Conservation (phyloP, 2,329 filamentous ascomycete genomes). For the Colletotrichum plurivorum region DNA sequence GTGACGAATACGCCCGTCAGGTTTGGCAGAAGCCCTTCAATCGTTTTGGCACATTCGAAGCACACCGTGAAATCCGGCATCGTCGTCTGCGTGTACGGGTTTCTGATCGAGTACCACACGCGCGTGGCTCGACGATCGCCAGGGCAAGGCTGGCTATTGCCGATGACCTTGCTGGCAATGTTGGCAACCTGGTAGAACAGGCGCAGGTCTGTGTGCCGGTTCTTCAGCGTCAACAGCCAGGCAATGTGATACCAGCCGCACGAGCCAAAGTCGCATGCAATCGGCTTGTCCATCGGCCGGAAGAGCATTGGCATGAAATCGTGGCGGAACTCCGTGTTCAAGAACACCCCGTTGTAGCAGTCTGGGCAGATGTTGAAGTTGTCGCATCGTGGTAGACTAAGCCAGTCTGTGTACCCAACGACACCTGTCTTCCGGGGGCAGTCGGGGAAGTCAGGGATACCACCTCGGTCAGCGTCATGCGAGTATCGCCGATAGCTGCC, state of each 20-base stretch:
- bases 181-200: constrained; percentile 79
- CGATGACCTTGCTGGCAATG: constrained; percentile 62
- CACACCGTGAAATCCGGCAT: constrained; percentile 84
- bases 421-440: constrained; percentile 78
- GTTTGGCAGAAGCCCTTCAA: constrained; percentile 81
- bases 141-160: constrained; percentile 67
- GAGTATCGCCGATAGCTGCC: constrained; percentile 68
- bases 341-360: constrained; percentile 81
- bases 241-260: constrained; percentile 87
- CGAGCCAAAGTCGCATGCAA: constrained; percentile 84
- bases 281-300: constrained; percentile 68
- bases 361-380: constrained; percentile 86
- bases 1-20: constrained; percentile 77
- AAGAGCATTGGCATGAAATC: constrained; percentile 75
- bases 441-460: constrained; percentile 68
- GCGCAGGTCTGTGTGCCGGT: constrained; percentile 74
- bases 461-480: constrained; percentile 63
- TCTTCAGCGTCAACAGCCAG: constrained; percentile 84
- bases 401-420: constrained; percentile 81
- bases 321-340: constrained; percentile 75
- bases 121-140: constrained; percentile 69
- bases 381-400: constrained; percentile 78
- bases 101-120: constrained; percentile 82
- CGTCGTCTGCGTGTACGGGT: constrained; percentile 74
- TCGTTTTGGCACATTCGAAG: constrained; percentile 77